Evolutionary conservation across 495 filamentous ascomycete species (phyloP), one percentile per base, ranked within the genome.

Genomic region (Tuber aestivum): DNA sequence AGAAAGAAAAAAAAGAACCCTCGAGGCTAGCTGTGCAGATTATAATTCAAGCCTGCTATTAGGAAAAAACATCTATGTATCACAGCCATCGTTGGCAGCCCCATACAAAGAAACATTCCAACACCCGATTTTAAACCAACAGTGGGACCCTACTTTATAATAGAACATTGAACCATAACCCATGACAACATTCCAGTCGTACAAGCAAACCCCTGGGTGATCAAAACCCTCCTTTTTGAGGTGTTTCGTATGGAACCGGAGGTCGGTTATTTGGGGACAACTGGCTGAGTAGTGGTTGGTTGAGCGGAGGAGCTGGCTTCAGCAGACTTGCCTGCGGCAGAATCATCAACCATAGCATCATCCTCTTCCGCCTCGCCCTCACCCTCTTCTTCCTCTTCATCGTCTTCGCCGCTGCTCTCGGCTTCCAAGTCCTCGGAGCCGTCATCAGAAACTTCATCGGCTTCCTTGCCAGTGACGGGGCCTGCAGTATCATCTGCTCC

Each of bases 391-490:
- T 92, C 89, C 21, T 92, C 92, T 72, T 97, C 93, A 73, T 97
- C 95, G 71, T 97, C 94, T 61, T 92, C 89, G 23, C 93, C 94
- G 77, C 89, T 90, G 79, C 91, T 95, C 84, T 98, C 96, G 65
- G 91, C 92, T 84, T 97, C 95, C n/a, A 99, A 90, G 83, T 99
- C 95, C 82, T 97, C 95, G 80, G 92, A 95, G 74, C 92, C 95
- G 65, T 92, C 94, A 61, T 97, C 94, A 23, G 92, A 93, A 42
- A 86, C 87, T n/a, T 90, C 89, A 72, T 93, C 90, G 40, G 93
- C 91, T 50, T 93, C 92, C 45, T 90, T 90, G 70, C 89, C 90
- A 70, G 83, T 85, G 68, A 84, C 84, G 37, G 83, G 85, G 37
- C 84, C 81, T 42, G 84, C 86, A 27, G 84, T 85, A 41, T 83